Evolutionary conservation across 805 yeast species (phyloP).

Genomic region (Lachancea sp.): DNA sequence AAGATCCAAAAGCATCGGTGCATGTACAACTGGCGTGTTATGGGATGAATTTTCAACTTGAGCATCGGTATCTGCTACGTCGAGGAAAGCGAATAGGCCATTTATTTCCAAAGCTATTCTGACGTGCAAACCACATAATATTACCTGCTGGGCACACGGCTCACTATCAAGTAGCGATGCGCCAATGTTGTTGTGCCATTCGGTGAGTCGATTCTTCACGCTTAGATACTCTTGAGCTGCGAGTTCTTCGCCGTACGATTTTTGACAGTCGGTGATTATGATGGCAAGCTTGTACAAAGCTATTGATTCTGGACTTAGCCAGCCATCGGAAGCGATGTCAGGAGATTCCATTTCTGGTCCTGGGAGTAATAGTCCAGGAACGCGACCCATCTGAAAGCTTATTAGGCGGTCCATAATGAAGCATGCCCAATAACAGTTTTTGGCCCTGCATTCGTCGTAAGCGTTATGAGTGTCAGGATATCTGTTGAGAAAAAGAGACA

Average conservation of each 20-base stretch:
- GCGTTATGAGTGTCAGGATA: slow-evolving; percentile 22
- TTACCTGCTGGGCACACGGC: slow-evolving; percentile 15
- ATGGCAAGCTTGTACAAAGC: slow-evolving; percentile 19
- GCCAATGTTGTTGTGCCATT: slow-evolving; percentile 12
- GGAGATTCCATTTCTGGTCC: slow-evolving; percentile 19
- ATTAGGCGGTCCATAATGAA: slow-evolving; percentile 49
- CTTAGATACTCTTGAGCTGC: slow-evolving; percentile 11
- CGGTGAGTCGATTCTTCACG: slow-evolving; percentile 11
- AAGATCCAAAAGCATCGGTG: slow-evolving; percentile 7
- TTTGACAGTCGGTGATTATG: slow-evolving; percentile 17
- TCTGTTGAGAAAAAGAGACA: slow-evolving; percentile 36
- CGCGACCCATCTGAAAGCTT: slow-evolving; percentile 48
- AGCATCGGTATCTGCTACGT: slow-evolving; percentile 10
- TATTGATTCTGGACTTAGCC: slow-evolving; percentile 20
- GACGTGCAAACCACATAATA: slow-evolving; percentile 21
- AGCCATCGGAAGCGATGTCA: slow-evolving; percentile 8
- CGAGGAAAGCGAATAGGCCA: slow-evolving; percentile 17
- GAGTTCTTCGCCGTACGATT: slow-evolving; percentile 17
- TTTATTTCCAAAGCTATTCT: slow-evolving; percentile 19
- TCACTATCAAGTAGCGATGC: background rate
- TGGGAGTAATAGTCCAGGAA: slow-evolving; percentile 29
- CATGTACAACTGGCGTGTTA: slow-evolving; percentile 12
- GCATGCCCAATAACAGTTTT: slow-evolving; percentile 49
- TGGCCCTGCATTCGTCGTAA: slow-evolving; percentile 41
- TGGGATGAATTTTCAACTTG: background rate